Percentiles rank a stretch among this genome's conserved stretches.
phyloP scores from a whole-genome alignment of 805 yeast species.

The Suhomyces prunicola region DNA sequence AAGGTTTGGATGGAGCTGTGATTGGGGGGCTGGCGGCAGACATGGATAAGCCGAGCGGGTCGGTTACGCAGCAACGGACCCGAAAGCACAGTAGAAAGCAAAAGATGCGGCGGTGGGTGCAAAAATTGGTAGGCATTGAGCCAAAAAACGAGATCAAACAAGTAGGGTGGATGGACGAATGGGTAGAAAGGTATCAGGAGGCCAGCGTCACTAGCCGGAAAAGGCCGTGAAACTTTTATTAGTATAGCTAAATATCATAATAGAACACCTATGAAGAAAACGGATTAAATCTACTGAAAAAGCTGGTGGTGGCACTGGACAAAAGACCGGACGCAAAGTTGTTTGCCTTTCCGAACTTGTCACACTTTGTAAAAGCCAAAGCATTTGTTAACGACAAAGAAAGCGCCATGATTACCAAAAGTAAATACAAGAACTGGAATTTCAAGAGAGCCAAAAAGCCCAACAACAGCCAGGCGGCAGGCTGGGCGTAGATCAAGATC shows the following conservation, averaged over 20 bases:
- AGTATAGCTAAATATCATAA: neutral
- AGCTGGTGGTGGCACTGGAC: conserved; percentile 47
- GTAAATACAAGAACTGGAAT: conserved; percentile 64
- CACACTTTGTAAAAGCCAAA: conserved; percentile 88
- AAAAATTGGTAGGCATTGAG: neutral
- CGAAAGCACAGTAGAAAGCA: neutral
- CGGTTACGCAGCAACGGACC: neutral
- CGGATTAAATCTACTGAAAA: conserved; percentile 49
- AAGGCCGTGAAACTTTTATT: neutral
- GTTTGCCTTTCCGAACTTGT: conserved; percentile 85
- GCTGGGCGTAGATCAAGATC: conserved; percentile 72
- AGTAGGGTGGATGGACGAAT: neutral
- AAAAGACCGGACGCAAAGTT: conserved; percentile 56
- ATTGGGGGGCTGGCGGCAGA: neutral
- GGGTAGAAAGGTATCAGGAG: neutral
- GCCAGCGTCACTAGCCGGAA: neutral
- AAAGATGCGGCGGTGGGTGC: neutral
- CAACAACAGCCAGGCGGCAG: conserved; percentile 69
- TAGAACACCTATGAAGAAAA: conserved; percentile 11
- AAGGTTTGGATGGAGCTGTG: neutral
- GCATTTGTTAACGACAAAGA: conserved; percentile 77
- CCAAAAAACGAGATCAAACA: neutral
- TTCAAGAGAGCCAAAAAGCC: conserved; percentile 78
- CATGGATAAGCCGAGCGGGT: neutral
- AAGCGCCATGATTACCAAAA: conserved; percentile 64